Percentiles rank a stretch among this genome's conserved stretches.
phyloP scores from a whole-genome alignment of 257 asterid genomes.

The Knoxia roxburghii region DNA sequence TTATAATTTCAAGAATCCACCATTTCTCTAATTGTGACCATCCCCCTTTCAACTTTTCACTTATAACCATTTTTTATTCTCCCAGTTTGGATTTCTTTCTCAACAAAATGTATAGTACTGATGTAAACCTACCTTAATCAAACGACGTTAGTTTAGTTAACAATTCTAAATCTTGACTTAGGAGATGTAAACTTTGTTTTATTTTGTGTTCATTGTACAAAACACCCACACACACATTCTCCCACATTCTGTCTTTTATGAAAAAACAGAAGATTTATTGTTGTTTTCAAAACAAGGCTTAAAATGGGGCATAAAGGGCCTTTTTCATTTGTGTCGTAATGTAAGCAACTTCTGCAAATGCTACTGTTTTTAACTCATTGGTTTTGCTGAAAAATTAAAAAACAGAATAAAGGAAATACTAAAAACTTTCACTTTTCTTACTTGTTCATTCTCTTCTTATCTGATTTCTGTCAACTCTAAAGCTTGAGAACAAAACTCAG shows the following conservation, averaged over 20 bases:
- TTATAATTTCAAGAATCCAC: conserved; percentile 7
- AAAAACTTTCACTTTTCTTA: neutral
- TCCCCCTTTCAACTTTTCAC: no score
- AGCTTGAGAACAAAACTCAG: neutral
- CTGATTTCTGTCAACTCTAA: neutral
- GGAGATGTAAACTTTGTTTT: no score
- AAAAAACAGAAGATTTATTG: conserved; percentile 10
- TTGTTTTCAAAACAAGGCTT: conserved; percentile 14
- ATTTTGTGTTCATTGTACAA: no score
- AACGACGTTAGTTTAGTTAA: no score
- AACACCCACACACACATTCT: no score
- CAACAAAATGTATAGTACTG: no score
- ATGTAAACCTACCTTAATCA: no score
- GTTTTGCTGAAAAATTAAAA: neutral
- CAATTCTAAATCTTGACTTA: no score
- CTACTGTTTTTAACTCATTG: neutral
- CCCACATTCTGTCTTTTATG: neutral
- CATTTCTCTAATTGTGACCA: conserved; percentile 4
- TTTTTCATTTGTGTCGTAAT: neutral
- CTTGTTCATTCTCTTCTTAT: neutral
- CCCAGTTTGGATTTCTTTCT: no score
- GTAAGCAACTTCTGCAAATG: neutral
- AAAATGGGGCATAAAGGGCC: neutral
- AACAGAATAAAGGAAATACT: neutral
- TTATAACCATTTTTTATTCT: no score